Evolutionary conservation across 306 rosid species (phyloP).

Genomic region (Comarum palustre): DNA sequence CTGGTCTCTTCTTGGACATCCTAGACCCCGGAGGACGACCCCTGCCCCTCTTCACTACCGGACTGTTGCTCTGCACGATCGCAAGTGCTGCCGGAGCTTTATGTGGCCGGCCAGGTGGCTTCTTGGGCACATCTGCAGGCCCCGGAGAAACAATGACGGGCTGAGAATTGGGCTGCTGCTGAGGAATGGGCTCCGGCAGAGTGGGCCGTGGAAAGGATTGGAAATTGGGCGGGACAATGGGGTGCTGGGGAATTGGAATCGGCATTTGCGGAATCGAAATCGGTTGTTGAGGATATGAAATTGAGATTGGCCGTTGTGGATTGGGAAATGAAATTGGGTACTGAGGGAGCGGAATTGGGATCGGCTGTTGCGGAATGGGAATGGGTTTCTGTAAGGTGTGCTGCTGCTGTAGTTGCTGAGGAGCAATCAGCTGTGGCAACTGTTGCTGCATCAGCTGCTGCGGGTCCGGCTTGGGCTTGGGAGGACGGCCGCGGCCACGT

Average conservation of each 20-base stretch:
- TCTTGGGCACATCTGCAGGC: slow-evolving; percentile 53
- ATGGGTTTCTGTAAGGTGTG: not conserved
- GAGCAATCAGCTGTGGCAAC: not conserved
- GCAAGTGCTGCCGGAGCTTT: slow-evolving; percentile 12
- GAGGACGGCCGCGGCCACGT: slow-evolving; percentile 56
- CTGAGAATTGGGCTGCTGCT: not conserved
- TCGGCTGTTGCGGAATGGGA: not conserved
- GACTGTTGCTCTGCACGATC: slow-evolving; percentile 11
- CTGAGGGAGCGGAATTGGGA: not conserved
- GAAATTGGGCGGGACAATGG: slow-evolving; percentile 12
- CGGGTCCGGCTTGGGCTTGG: slow-evolving; percentile 36
- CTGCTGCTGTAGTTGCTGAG: not conserved
- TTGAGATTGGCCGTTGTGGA: not conserved
- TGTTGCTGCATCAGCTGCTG: not conserved
- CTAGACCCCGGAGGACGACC: slow-evolving; percentile 66
- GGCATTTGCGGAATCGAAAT: slow-evolving; percentile 3
- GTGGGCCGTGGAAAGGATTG: slow-evolving; percentile 10
- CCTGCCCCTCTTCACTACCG: slow-evolving; percentile 31
- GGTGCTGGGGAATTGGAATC: slow-evolving; percentile 14
- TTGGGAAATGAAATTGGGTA: not conserved
- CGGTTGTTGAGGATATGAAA: not conserved
- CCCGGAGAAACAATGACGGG: slow-evolving; percentile 55
- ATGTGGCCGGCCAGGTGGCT: slow-evolving; percentile 56
- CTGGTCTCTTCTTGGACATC: slow-evolving; percentile 30
- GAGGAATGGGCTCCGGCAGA: not conserved